Percentiles rank a stretch among this genome's conserved stretches.
Evolutionary conservation across 2,329 filamentous ascomycete genomes (phyloP).

Genomic region (Gnomoniopsis smithogilvyi): DNA sequence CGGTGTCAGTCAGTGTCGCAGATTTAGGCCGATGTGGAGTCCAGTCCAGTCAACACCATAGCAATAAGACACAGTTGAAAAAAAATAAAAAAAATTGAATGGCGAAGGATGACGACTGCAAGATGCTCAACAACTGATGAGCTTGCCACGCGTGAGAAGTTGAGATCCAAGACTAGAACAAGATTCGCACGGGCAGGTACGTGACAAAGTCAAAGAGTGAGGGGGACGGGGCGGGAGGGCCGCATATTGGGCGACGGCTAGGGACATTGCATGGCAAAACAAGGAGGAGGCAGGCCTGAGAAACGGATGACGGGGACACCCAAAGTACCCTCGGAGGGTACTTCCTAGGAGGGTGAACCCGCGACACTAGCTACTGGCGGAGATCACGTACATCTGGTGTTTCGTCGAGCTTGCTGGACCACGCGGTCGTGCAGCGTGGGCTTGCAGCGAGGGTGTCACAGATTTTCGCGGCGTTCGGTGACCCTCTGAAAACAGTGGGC

Average conservation of each 20-base stretch:
- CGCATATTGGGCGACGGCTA: slow-evolving; percentile 14
- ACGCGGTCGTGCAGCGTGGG: slow-evolving; percentile 24
- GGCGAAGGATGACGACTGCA: slow-evolving; percentile 1
- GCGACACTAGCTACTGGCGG: slow-evolving; percentile 21
- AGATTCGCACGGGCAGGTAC: not conserved
- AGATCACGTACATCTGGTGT: slow-evolving; percentile 41
- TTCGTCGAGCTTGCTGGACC: slow-evolving; percentile 33
- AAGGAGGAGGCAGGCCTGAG: slow-evolving; percentile 25
- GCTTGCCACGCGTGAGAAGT: not conserved
- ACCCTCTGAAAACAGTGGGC: not conserved
- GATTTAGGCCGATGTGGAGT: not conserved
- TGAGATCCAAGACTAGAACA: not conserved
- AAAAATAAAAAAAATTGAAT: not conserved
- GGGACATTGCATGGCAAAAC: slow-evolving; percentile 21
- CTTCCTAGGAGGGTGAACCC: slow-evolving; percentile 9
- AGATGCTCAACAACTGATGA: slow-evolving; percentile 12
- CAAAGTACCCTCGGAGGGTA: slow-evolving; percentile 26
- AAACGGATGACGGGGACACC: slow-evolving; percentile 17
- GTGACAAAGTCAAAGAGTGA: not conserved
- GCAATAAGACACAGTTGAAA: slow-evolving; percentile 15
- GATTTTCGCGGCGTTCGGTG: slow-evolving; percentile 9
- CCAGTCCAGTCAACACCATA: slow-evolving; percentile 1
- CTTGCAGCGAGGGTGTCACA: slow-evolving; percentile 4
- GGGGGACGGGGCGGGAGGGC: slow-evolving; percentile 18
- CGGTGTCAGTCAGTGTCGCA: not conserved